A percentile compares a stretch with the other conserved stretches of the same genome.
Conservation (phyloP, 345 rosid species). For the Arabis alpina region DNA sequence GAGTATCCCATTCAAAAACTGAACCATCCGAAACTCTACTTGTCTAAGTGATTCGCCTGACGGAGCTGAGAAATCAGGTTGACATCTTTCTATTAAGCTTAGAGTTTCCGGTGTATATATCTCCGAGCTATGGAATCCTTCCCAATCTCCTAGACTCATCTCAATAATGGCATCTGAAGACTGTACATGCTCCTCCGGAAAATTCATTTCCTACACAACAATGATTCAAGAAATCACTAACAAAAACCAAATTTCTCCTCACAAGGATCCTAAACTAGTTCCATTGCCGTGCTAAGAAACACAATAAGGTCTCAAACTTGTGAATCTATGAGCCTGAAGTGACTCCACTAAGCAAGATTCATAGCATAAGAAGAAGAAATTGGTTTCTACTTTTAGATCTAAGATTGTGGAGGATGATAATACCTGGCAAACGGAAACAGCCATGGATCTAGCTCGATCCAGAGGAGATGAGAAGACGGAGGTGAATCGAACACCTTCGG, state of each 20-base stretch:
- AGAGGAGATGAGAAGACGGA: constrained; percentile 87
- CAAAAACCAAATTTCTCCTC: neutral
- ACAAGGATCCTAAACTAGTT: constrained; percentile 24
- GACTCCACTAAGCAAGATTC: too few species aligned
- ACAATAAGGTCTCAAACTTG: too few species aligned
- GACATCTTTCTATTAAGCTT: constrained; percentile 66
- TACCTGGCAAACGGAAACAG: constrained; percentile 87
- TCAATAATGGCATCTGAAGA: constrained; percentile 74
- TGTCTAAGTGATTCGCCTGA: constrained; percentile 94
- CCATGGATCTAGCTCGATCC: constrained; percentile 91
- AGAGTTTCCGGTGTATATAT: constrained; percentile 75
- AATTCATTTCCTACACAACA: constrained; percentile 78
- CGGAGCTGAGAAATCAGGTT: constrained; percentile 90
- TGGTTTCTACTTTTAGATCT: constrained; percentile 8
- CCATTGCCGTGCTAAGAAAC: neutral
- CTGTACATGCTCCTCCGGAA: constrained; percentile 72
- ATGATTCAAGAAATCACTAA: neutral
- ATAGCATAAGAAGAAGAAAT: too few species aligned
- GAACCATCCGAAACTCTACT: constrained; percentile 91
- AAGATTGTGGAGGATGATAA: neutral
- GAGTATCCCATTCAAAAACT: constrained; percentile 70
- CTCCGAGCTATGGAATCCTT: constrained; percentile 70
- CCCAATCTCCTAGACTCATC: constrained; percentile 93
- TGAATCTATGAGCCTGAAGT: too few species aligned
- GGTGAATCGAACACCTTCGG: constrained; percentile 77